A percentile compares a stretch with the other conserved stretches of the same genome.
Evolutionary conservation across 108 stramenopile genomes (phyloP).

Genomic region (Nannochloropsis salina): DNA sequence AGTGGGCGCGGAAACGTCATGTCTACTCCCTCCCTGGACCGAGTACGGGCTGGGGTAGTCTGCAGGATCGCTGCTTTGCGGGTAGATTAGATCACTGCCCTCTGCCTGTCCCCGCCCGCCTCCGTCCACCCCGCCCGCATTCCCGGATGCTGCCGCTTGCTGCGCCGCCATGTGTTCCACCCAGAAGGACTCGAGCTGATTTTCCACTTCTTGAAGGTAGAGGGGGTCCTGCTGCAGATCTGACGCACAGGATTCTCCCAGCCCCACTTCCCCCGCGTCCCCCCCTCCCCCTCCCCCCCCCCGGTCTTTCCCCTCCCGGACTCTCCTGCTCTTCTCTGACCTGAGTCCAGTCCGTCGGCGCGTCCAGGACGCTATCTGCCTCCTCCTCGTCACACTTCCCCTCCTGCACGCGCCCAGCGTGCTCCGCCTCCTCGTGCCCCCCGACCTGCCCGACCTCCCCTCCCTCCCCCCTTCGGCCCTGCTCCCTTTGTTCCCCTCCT

Average conservation of each 20-base stretch:
- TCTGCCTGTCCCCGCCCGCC: not conserved
- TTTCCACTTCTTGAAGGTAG: not conserved
- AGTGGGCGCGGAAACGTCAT: not conserved
- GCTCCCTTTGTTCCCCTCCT: not conserved
- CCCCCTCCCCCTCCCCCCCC: not conserved
- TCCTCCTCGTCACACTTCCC: no score
- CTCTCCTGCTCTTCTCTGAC: constrained; percentile 19
- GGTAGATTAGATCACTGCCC: not conserved
- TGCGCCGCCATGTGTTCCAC: constrained; percentile 13
- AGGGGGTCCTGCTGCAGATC: not conserved
- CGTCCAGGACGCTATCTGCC: no score
- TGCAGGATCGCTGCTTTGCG: not conserved
- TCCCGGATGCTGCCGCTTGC: not conserved
- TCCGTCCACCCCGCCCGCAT: not conserved
- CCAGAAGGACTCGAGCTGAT: not conserved
- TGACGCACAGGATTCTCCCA: not conserved
- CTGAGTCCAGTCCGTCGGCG: no score
- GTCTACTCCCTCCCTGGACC: not conserved
- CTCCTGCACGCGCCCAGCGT: no score
- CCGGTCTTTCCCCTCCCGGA: not conserved
- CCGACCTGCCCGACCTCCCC: no score
- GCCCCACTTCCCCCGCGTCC: not conserved
- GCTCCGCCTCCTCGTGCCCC: no score
- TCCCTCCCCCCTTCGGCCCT: not conserved
- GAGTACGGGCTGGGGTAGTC: not conserved